A percentile compares a stretch with the other conserved stretches of the same genome.
Evolutionary conservation across 176 grass and related monocot genomes (phyloP).

Genomic region (Carex cristatella): DNA sequence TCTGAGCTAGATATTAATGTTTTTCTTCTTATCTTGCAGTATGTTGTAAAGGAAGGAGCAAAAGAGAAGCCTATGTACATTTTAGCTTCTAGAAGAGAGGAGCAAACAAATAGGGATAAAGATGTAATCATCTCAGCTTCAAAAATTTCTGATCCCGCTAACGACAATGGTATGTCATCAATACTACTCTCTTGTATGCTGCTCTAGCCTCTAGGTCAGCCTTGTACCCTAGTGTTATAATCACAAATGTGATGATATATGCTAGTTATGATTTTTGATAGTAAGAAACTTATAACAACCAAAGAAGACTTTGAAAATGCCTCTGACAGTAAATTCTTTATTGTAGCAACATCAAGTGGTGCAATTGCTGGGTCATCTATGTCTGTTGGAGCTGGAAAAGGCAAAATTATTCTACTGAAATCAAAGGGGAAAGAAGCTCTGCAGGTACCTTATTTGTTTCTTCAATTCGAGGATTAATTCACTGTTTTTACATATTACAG

Average conservation of each 20-base stretch:
- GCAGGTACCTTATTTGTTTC: constrained; percentile 43
- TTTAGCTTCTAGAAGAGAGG: constrained; percentile 74
- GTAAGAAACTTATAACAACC: background rate
- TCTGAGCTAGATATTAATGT: background rate
- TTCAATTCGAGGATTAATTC: background rate
- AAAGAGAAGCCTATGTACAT: constrained; percentile 87
- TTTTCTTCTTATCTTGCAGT: constrained; percentile 34
- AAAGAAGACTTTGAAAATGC: background rate
- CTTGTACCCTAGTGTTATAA: background rate
- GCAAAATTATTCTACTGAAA: constrained; percentile 85
- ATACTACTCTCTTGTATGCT: constrained; percentile 1
- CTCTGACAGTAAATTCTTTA: background rate
- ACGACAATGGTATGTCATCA: constrained; percentile 11
- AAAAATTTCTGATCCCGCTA: background rate
- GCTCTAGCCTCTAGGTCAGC: background rate
- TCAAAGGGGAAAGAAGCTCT: constrained; percentile 58
- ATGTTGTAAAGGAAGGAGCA: constrained; percentile 58
- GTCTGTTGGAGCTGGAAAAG: constrained; percentile 51
- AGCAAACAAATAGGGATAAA: constrained; percentile 47
- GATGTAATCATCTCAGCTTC: constrained; percentile 22
- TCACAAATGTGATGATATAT: background rate
- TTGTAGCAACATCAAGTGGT: constrained; percentile 45
- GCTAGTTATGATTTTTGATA: background rate
- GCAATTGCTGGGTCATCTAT: constrained; percentile 35
- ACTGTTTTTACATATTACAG: background rate